A percentile compares a stretch with the other conserved stretches of the same genome.
phyloP scores from a whole-genome alignment of 169 alveolate species.

The Plasmodium ovale region DNA sequence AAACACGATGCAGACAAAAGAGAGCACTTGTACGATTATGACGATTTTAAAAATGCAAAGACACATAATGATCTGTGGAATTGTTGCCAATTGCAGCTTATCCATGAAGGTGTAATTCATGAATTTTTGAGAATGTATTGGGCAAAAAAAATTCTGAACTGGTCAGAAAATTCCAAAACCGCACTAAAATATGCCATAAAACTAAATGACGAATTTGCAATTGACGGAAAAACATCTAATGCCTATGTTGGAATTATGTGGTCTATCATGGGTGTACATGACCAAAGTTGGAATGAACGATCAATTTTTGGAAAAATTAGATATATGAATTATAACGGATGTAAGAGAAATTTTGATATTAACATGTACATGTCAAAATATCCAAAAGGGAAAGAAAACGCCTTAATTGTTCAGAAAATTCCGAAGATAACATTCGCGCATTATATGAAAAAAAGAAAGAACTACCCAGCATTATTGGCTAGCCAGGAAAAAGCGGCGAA shows the following conservation, averaged over 20 bases:
- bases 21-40: constrained; percentile 74
- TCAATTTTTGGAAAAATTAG: constrained; percentile 84
- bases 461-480: neutral
- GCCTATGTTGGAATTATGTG: constrained; percentile 87
- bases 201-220: constrained; percentile 83
- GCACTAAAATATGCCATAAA: constrained; percentile 82
- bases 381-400: constrained; percentile 72
- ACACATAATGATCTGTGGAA: constrained; percentile 89
- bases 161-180: constrained; percentile 82
- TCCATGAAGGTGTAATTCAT: constrained; percentile 84
- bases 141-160: constrained; percentile 87
- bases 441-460: constrained; percentile 53
- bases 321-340: constrained; percentile 84
- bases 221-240: constrained; percentile 85
- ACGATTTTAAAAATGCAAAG: constrained; percentile 82
- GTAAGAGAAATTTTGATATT: constrained; percentile 83
- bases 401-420: constrained; percentile 61
- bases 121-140: constrained; percentile 89
- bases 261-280: constrained; percentile 86
- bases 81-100: constrained; percentile 85
- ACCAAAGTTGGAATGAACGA: constrained; percentile 87
- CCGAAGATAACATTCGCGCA: constrained; percentile 52
- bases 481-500: neutral
- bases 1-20: constrained; percentile 84
- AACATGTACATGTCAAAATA: constrained; percentile 65